phyloP scores from a whole-genome alignment of 2,329 filamentous ascomycete genomes.

The Leptosphaerulina australis region DNA sequence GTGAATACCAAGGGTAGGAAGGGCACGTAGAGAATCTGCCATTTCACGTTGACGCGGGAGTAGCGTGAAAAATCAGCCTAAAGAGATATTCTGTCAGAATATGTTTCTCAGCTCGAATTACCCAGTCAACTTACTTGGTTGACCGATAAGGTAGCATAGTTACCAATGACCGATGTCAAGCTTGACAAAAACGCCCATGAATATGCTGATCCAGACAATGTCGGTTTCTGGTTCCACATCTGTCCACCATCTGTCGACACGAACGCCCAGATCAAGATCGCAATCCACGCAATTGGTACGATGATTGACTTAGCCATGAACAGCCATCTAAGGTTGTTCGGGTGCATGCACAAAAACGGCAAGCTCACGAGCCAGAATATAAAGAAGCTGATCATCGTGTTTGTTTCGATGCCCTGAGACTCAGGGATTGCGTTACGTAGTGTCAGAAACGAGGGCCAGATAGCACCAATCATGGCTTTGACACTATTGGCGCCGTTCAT shows the following conservation, averaged over 20 bases:
- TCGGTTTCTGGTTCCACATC: slow-evolving; percentile 55
- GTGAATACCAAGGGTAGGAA: slow-evolving; percentile 61
- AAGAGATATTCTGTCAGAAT: slow-evolving; percentile 27
- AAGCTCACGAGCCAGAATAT: slow-evolving; percentile 64
- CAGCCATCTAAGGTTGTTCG: slow-evolving; percentile 60
- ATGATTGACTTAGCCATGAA: slow-evolving; percentile 57
- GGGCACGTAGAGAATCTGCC: slow-evolving; percentile 59
- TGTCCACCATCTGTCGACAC: slow-evolving; percentile 60
- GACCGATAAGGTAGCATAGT: slow-evolving; percentile 59
- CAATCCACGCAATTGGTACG: slow-evolving; percentile 65
- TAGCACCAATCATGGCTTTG: slow-evolving; percentile 59
- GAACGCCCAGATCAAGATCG: slow-evolving; percentile 68
- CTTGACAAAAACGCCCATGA: slow-evolving; percentile 61
- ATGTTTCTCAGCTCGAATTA: too few relatives aligned
- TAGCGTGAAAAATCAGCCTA: slow-evolving; percentile 65
- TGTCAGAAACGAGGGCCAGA: slow-evolving; percentile 63
- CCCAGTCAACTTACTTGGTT: slow-evolving; percentile 50
- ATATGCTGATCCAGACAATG: slow-evolving; percentile 57
- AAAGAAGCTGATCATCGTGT: slow-evolving; percentile 63
- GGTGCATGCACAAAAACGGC: slow-evolving; percentile 62
- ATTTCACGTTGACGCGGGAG: slow-evolving; percentile 55
- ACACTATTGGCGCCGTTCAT: slow-evolving; percentile 65
- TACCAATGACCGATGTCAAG: slow-evolving; percentile 57
- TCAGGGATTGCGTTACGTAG: slow-evolving; percentile 60
- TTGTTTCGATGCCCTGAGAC: slow-evolving; percentile 60